These are phyloP conservation scores for Penicillium sp. DNA, from an alignment of 2,329 filamentous ascomycete species.

Conservation along the genomic window DNA sequence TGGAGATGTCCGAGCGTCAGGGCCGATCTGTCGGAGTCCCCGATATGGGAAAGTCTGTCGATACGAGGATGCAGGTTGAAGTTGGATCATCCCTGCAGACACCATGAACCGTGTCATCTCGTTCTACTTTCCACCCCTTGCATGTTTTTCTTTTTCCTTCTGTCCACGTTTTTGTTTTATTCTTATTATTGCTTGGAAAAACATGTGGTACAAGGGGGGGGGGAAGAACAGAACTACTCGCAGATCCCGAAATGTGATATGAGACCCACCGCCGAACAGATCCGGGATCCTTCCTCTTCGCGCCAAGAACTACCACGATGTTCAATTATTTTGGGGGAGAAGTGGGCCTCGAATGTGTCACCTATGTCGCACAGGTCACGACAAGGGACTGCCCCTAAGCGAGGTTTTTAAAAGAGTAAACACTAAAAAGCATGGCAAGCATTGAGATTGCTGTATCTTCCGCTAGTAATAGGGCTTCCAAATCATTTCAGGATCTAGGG, in stretches of 20 bases:
- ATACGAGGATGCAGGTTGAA: neutral
- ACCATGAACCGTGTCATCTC: conserved; percentile 6
- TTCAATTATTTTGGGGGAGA: neutral
- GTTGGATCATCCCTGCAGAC: conserved; percentile 5
- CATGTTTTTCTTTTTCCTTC: neutral
- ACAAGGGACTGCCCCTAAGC: neutral
- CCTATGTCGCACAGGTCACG: conserved; percentile 12
- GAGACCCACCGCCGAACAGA: conserved; percentile 4
- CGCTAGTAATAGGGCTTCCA: conserved; percentile 12
- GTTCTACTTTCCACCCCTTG: conserved; percentile 10
- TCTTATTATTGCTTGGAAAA: neutral
- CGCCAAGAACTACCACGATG: neutral
- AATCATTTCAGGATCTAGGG: conserved; percentile 14
- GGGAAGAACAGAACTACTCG: neutral
- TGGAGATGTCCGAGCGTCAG: conserved; percentile 1
- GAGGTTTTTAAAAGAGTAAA: neutral
- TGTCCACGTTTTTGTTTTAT: conserved; percentile 1
- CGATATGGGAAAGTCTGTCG: conserved; percentile 5
- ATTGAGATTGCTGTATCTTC: conserved; percentile 4
- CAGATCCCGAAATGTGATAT: neutral
- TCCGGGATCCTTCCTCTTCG: neutral
- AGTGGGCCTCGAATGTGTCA: conserved; percentile 1
- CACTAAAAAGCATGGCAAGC: neutral
- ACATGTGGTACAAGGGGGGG: neutral
- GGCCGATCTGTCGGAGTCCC: conserved; percentile 14